phyloP scores from a whole-genome alignment of 345 rosid genomes.

The Gynandropsis gynandra region DNA sequence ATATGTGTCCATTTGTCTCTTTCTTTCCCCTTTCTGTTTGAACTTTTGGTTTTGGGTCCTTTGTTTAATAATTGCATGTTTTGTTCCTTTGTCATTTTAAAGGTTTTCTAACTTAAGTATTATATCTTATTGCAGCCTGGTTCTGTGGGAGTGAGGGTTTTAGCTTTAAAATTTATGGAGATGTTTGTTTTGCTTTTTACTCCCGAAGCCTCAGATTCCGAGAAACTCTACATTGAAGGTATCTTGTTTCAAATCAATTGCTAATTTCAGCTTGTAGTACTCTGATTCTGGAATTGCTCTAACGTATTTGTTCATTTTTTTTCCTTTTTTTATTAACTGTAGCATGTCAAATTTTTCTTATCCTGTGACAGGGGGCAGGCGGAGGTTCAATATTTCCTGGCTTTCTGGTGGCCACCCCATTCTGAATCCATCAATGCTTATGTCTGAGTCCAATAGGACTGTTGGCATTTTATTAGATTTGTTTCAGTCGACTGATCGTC shows the following conservation, averaged over 20 bases:
- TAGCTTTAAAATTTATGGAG: constrained; percentile 90
- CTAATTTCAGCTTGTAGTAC: background rate
- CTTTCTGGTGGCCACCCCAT: constrained; percentile 59
- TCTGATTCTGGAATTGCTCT: constrained; percentile 3
- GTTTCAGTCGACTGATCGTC: constrained; percentile 48
- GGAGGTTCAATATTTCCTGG: constrained; percentile 66
- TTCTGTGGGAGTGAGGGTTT: constrained; percentile 54
- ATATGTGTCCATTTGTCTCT: constrained; percentile 13
- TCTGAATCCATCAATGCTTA: constrained; percentile 53
- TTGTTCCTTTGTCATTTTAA: constrained; percentile 9
- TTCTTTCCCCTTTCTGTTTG: background rate
- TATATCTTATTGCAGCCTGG: constrained; percentile 58
- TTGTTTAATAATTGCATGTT: constrained; percentile 8
- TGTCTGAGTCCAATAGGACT: constrained; percentile 58
- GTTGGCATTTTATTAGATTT: constrained; percentile 50
- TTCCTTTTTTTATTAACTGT: background rate
- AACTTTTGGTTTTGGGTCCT: constrained; percentile 6
- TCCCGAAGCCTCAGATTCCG: constrained; percentile 55
- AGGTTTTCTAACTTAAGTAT: constrained; percentile 14
- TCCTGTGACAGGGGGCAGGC: constrained; percentile 43
- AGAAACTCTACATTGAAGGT: constrained; percentile 54
- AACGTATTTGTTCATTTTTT: constrained; percentile 15
- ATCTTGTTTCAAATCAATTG: constrained; percentile 19
- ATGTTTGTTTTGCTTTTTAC: constrained; percentile 69
- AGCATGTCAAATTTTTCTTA: constrained; percentile 17